Conservation (phyloP, 2,329 filamentous ascomycete species). For the Tolypocladium ovalisporum region DNA sequence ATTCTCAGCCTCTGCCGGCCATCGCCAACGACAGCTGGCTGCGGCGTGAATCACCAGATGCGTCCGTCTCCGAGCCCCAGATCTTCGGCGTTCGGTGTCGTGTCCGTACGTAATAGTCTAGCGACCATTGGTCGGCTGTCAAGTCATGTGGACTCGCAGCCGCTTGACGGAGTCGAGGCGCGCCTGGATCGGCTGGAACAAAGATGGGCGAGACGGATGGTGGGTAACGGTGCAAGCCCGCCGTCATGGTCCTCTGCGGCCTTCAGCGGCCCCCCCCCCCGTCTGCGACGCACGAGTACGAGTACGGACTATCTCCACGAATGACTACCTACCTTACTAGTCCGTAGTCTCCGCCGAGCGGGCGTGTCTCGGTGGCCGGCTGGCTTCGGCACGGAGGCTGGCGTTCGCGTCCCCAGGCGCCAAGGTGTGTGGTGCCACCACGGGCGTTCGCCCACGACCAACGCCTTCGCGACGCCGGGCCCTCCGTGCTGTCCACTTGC, state of each 20-base stretch:
- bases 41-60: background rate
- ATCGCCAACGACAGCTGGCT: background rate
- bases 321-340: too few species aligned
- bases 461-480: slow-evolving; percentile 5
- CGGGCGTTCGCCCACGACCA: slow-evolving; percentile 4
- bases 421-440: slow-evolving; percentile 7
- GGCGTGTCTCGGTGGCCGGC: background rate
- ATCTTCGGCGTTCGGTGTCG: background rate
- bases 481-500: slow-evolving; percentile 33
- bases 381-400: background rate
- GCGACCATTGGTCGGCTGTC: slow-evolving; percentile 5
- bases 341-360: too few species aligned
- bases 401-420: background rate
- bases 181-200: background rate
- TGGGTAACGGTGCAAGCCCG: background rate
- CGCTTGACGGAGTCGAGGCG: background rate
- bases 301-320: too few species aligned
- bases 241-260: background rate
- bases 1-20: background rate
- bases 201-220: background rate
- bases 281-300: too few species aligned
- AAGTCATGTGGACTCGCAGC: slow-evolving; percentile 1
- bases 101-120: slow-evolving; percentile 3
- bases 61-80: background rate
- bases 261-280: background rate